Evolutionary conservation across 2,329 filamentous ascomycete genomes (phyloP).

Genomic region (Graphilbum fragrans): DNA sequence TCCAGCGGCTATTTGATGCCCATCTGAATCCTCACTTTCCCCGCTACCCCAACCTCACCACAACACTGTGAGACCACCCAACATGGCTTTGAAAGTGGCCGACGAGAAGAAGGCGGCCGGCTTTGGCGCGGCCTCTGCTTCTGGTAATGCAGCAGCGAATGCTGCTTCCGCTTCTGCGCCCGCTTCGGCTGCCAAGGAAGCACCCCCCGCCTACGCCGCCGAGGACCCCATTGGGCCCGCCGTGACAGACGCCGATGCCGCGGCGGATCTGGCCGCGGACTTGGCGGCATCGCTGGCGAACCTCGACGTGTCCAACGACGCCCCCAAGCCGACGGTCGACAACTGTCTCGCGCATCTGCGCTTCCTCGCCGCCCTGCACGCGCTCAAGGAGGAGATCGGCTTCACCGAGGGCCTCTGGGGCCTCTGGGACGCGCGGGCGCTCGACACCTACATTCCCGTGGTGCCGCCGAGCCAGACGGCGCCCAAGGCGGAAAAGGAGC

Average conservation of each 20-base stretch:
- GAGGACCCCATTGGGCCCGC: not conserved
- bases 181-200: no score
- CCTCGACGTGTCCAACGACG: not conserved
- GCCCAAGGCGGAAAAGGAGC: conserved; percentile 14
- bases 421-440: conserved; percentile 37
- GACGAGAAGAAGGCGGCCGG: no score
- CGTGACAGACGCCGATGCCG: no score
- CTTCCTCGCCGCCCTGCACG: conserved; percentile 55
- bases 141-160: no score
- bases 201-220: not conserved
- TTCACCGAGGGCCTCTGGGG: conserved; percentile 56
- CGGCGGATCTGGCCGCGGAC: not conserved
- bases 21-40: no score
- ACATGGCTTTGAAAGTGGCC: no score
- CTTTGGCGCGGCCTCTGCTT: no score
- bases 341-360: conserved; percentile 64
- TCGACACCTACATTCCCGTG: conserved; percentile 4
- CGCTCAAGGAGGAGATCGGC: conserved; percentile 54
- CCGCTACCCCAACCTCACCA: no score
- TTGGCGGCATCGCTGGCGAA: not conserved
- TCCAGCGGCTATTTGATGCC: no score
- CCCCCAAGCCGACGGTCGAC: conserved; percentile 30
- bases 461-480: conserved; percentile 2
- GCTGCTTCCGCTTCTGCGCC: no score
- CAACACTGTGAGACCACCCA: no score